phyloP scores from a whole-genome alignment of 495 filamentous ascomycete genomes.

The Neurospora pannonica region DNA sequence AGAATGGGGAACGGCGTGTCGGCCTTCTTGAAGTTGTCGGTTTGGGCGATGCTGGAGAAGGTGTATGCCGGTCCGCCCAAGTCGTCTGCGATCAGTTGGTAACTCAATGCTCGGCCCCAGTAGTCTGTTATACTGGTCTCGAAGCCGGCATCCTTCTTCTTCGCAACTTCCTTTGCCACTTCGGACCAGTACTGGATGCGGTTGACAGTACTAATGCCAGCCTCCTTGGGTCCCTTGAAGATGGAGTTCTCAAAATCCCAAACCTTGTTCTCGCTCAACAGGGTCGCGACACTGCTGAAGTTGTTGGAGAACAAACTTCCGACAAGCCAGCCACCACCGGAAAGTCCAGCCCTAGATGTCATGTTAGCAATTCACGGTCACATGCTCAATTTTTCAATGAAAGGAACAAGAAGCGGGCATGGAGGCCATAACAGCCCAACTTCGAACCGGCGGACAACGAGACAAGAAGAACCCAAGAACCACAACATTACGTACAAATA shows the following conservation, averaged over 20 bases:
- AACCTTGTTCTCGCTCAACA: conserved; percentile 48
- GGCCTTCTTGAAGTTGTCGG: conserved; percentile 57
- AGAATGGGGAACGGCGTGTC: conserved; percentile 74
- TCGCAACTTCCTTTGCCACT: conserved; percentile 49
- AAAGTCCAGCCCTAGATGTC: conserved; percentile 51
- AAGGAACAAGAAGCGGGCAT: too few species aligned
- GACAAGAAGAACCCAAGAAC: not conserved
- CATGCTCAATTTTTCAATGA: too few species aligned
- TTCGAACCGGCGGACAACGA: not conserved
- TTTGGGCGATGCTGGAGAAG: conserved; percentile 74
- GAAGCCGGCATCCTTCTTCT: conserved; percentile 63
- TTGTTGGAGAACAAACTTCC: conserved; percentile 85
- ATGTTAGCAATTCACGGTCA: conserved; percentile 1
- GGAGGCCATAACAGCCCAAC: not conserved
- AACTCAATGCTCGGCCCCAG: conserved; percentile 73
- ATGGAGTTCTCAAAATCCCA: conserved; percentile 80
- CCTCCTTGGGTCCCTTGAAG: conserved; percentile 38
- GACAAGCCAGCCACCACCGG: conserved; percentile 82
- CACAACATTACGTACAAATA: conserved; percentile 43
- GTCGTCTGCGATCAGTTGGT: conserved; percentile 71
- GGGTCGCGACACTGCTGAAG: conserved; percentile 61
- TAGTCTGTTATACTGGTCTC: conserved; percentile 77
- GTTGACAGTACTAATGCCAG: conserved; percentile 28
- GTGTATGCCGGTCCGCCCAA: conserved; percentile 75
- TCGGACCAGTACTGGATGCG: conserved; percentile 57